A percentile compares a stretch with the other conserved stretches of the same genome.
These are phyloP conservation scores for Lecanicillium sp. DNA, from an alignment of 2,329 filamentous ascomycete species.

Conservation along the genomic window DNA sequence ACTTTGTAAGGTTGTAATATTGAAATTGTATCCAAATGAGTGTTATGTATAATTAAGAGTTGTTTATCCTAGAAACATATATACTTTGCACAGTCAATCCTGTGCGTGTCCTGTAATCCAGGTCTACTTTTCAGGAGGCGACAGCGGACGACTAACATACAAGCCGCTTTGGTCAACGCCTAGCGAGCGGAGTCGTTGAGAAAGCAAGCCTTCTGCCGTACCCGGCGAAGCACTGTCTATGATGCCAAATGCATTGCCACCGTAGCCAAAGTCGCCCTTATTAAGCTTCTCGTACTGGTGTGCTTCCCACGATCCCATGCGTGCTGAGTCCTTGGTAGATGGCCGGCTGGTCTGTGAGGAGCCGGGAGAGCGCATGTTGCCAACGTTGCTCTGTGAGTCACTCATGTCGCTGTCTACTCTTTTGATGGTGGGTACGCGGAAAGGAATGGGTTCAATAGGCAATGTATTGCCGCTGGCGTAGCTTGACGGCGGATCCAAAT, in stretches of 20 bases:
- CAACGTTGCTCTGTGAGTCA: conserved; percentile 16
- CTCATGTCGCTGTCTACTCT: conserved; percentile 23
- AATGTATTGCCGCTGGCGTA: conserved; percentile 21
- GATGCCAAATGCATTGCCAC: conserved; percentile 41
- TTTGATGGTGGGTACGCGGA: conserved; percentile 28
- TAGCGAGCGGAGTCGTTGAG: conserved; percentile 57
- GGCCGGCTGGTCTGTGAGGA: conserved; percentile 23
- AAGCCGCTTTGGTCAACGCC: conserved; percentile 32
- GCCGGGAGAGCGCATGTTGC: conserved; percentile 16
- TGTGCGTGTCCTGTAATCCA: no score
- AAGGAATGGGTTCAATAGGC: conserved; percentile 44
- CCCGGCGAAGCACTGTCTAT: conserved; percentile 28
- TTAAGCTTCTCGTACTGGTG: conserved; percentile 57
- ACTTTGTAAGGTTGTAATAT: neutral
- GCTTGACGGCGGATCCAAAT: conserved; percentile 10
- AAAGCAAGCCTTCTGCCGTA: conserved; percentile 59
- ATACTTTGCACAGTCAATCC: no score
- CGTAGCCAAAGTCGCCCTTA: conserved; percentile 56
- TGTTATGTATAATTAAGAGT: neutral
- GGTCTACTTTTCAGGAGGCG: no score
- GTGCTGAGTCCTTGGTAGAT: conserved; percentile 25
- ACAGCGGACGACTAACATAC: neutral
- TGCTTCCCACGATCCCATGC: conserved; percentile 17
- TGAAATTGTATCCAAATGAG: neutral
- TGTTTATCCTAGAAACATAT: neutral